Base-by-base conservation (phyloP, 441 rosid species). In the Populus hybrid region DNA sequence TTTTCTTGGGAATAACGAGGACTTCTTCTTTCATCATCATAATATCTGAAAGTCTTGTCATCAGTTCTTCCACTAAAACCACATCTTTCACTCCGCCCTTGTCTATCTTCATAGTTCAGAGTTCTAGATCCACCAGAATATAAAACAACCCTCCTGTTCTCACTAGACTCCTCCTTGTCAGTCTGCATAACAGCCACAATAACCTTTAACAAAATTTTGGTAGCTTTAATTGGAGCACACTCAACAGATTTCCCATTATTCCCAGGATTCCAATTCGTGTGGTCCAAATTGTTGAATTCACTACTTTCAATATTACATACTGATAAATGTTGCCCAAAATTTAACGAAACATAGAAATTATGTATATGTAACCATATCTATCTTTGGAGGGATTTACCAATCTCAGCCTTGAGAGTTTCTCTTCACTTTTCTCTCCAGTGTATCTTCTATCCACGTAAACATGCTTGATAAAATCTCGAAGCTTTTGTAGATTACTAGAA, bases 391-490 rank as follows among this genome's bases (percentile, higher is more conserved):
- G 40, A 63, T 74, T 79, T 89, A 95, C 98, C 90, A 89, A 42
- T 88, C 84, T 90, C 50, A 86, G 81, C 75, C 66, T 79, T 6
- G 86, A 84, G 68, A 82, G 79, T 77, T 78, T 88, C 42, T 84
- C 92, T 1, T 56, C 53, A 80, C 73, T 76, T 77, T 84, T 84
- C 77, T 88, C 90, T 53, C 90, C 89, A 20, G 81, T 63, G 83
- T 86, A 95, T 83, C 76, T 88, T 79, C 89, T 86, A 59, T 90
- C 98, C 68, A 92, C 94, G 76, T 95, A 95, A 42, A 91, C 95
- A 61, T 86, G 91, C 86, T 82, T 91, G 87, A 95, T 90, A 81
- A 95, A 95, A 74, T 89, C 95, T 74, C 99, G 83, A 64, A 92
- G 91, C 83, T 80, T 89, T 38, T 83, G 84, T 20, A 94, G 90